Evolutionary conservation across 2,329 filamentous ascomycete genomes (phyloP), one percentile per base, ranked within the genome.

Genomic region (Phialophora verrucosa): DNA sequence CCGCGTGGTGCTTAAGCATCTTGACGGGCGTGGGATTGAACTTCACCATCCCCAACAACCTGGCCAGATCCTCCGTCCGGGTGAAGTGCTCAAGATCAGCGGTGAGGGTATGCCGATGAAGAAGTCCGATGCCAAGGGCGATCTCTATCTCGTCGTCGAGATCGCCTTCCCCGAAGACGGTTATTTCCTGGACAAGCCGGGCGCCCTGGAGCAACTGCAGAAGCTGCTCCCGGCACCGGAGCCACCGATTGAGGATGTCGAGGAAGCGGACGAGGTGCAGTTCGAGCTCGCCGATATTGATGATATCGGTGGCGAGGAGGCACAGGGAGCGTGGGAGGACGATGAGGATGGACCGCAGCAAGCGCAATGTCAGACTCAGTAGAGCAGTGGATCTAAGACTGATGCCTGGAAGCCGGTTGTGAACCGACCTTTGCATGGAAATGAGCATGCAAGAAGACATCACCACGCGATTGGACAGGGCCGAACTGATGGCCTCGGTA

Each of bases 41-140:
- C 83, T 99, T 55, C 85, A 88, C 62, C 90, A 95, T 71, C 87
- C 91, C 17, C 87, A 90, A 74, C 84, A 88, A 27, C 87, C 89
- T 70, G 94, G 94, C 72, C 90, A 93, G 77, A 84, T 98, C 59
- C 80, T 99, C 42, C 87, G 88, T 29, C 93, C 95, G 0, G 90
- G 89, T 29, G 91, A 99, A 76, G 87, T 94, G 7, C 84, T 99
- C 73, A 97, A 93, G 82, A 83, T 99, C 0, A 79, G 84, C 1
- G 93, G 92, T 29, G 95, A 99, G 81, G 95, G 95, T 67, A 99
- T 99, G 95, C 95, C 95, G 1, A 79, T 89, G 73, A 97, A 97
- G 84, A 88, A 89, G 64, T 91, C 90, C 69, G 95, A 99, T 47
- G 75, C 82, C 4, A 92, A 88, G 76, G 95, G 95, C 51, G 93